Percentiles rank a stretch among this genome's conserved stretches.
Conservation (phyloP, 345 rosid genomes). For the Lumnitzera littorea region DNA sequence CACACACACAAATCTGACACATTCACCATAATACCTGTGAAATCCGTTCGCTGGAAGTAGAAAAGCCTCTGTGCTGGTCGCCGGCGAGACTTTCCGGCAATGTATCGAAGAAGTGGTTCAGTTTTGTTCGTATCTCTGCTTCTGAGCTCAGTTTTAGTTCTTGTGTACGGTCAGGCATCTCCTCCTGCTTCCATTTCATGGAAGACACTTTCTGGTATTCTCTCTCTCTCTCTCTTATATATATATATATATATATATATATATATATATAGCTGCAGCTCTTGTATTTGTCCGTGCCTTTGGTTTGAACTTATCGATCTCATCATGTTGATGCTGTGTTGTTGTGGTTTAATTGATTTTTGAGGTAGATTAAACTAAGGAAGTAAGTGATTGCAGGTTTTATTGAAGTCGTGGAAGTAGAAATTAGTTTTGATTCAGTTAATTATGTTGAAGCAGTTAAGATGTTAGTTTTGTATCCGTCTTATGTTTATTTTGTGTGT, state of each 20-base stretch:
- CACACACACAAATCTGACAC: slow-evolving; percentile 1
- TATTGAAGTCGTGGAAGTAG: too few relatives aligned
- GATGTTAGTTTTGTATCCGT: too few relatives aligned
- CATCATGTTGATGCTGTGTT: too few relatives aligned
- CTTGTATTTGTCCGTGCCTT: background rate
- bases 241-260: too few relatives aligned
- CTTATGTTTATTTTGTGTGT: too few relatives aligned
- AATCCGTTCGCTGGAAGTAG: background rate
- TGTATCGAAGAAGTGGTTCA: slow-evolving; percentile 24
- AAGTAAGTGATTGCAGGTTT: too few relatives aligned
- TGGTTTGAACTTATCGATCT: too few relatives aligned
- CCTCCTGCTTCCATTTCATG: slow-evolving; percentile 24
- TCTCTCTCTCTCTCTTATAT: background rate
- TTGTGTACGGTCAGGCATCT: slow-evolving; percentile 59
- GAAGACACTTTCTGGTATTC: slow-evolving; percentile 23
- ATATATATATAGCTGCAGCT: background rate
- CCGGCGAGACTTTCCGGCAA: slow-evolving; percentile 29
- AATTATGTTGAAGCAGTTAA: too few relatives aligned
- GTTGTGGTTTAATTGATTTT: too few relatives aligned
- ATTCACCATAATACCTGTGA: background rate
- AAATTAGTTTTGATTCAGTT: too few relatives aligned
- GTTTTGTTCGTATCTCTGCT: slow-evolving; percentile 19
- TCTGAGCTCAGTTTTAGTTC: slow-evolving; percentile 20
- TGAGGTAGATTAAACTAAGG: too few relatives aligned
- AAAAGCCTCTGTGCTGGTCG: background rate